Evolutionary conservation across 768 basidiomycete genomes (phyloP), one percentile per base, ranked within the genome.

Genomic region (Guyanaporus albipodus): DNA sequence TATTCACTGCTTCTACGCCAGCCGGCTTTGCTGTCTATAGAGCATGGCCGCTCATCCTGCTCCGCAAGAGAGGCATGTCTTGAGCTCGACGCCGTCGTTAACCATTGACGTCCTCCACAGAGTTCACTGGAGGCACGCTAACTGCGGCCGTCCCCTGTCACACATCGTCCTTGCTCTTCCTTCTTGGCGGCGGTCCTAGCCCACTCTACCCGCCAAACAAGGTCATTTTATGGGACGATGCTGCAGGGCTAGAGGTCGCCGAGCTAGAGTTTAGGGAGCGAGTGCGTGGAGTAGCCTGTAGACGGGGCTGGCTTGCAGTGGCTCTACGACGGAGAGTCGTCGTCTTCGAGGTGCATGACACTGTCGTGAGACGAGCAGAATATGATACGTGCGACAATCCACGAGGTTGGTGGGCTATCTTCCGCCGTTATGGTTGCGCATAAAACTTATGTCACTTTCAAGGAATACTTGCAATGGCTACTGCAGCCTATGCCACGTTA

Each of bases 181-280:
- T 94, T 38, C 73, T 92, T 44, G 91, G 91, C 39, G 91, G 91
- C 36, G 90, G 91, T 31, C 78, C 83, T 44, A 91, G 87, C 63
- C 91, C 91, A 24, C 77, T 85, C 9, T 94, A 92, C 67, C 87
- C 92, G 23, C 87, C 86, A 23, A 94, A 94, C 69, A 94, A 95
- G 70, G 87, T 93, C 44, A 75, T 94, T 53, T 64, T 95, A 43
- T 94, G 90, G 90, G 87, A 94, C 66, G 91, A 91, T 67, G 77
- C 75, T 4, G 68, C 78, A 4, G 80, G 79, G n/a, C 70, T 72
- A 50, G 87, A 92, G 62, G 85, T 91, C 39, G 89, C 87, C 29
- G 90, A 93, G 64, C 76, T 94, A 49, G 91, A 93, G 68, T 94
- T 95, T 61, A 76, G 87, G 58, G 91, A 92, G 67, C 74, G 76